Evolutionary conservation across 305 asterid species (phyloP).

Genomic region (Fraxinus angustifolia): DNA sequence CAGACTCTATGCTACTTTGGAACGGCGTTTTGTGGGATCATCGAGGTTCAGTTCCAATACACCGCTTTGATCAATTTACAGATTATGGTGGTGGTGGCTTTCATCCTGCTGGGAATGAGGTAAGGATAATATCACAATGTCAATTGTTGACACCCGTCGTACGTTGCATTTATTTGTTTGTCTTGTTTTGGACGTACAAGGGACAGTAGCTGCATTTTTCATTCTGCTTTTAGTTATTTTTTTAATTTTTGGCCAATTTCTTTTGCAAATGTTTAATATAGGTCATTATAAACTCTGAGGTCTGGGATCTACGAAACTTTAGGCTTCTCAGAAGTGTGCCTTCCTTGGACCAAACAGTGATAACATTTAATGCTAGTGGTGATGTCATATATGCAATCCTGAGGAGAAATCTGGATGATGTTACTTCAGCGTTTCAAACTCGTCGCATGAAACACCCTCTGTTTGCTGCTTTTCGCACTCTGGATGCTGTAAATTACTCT

Average conservation of each 20-base stretch:
- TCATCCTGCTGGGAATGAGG: conserved; percentile 99
- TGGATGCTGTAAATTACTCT: conserved; percentile 86
- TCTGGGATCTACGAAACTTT: conserved; percentile 91
- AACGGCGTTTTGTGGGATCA: conserved; percentile 96
- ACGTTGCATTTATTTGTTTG: background rate
- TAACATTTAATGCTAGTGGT: conserved; percentile 82
- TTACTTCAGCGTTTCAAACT: conserved; percentile 66
- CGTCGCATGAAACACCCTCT: conserved; percentile 93
- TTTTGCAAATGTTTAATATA: conserved; percentile 21
- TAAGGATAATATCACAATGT: conserved; percentile 21
- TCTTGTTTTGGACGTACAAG: background rate
- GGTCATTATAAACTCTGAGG: conserved; percentile 97
- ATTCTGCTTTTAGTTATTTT: background rate
- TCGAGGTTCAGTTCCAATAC: conserved; percentile 64
- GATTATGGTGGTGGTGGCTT: conserved; percentile 99
- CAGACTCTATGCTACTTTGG: conserved; percentile 81
- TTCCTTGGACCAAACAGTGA: conserved; percentile 78
- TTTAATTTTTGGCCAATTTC: background rate
- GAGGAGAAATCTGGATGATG: conserved; percentile 94
- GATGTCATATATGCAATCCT: conserved; percentile 88
- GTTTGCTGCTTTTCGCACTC: conserved; percentile 86
- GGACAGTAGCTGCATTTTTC: background rate
- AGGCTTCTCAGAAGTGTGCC: conserved; percentile 85
- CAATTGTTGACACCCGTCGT: background rate
- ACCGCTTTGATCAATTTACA: conserved; percentile 82